A percentile compares a stretch with the other conserved stretches of the same genome.
phyloP scores from a whole-genome alignment of 2,329 filamentous ascomycete genomes.

The Phialemonium atrogriseum region DNA sequence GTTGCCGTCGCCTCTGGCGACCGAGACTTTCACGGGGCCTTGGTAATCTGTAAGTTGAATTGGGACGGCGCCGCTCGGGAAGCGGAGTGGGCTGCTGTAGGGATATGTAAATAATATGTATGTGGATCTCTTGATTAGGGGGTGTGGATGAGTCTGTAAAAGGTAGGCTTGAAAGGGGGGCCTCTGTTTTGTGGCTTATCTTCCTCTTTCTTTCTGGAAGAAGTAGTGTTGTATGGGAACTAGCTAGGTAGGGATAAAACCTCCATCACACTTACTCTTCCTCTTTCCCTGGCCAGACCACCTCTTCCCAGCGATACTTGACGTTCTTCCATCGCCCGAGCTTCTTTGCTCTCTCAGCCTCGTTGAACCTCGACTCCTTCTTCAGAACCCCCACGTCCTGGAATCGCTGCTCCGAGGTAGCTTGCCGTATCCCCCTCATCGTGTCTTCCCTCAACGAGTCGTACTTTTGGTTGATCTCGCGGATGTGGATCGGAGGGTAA shows the following conservation, averaged over 20 bases:
- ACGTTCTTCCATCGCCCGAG: conserved; percentile 3
- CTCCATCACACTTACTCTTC: not conserved
- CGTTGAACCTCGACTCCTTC: conserved; percentile 6
- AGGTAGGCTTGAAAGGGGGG: too few relatives aligned
- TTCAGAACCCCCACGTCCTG: conserved; percentile 34
- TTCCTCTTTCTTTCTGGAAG: too few relatives aligned
- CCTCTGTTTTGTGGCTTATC: too few relatives aligned
- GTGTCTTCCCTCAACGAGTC: conserved; percentile 3
- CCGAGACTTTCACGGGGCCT: not conserved
- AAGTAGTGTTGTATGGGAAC: too few relatives aligned
- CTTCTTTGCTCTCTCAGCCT: conserved; percentile 3
- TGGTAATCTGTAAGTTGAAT: too few relatives aligned
- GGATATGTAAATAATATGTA: too few relatives aligned
- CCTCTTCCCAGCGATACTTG: conserved; percentile 1
- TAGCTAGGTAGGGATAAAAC: too few relatives aligned
- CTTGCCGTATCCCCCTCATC: conserved; percentile 37
- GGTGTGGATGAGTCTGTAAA: too few relatives aligned
- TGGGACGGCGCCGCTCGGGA: too few relatives aligned
- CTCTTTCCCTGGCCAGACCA: conserved; percentile 1
- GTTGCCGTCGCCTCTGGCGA: not conserved
- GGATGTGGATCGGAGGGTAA: conserved; percentile 7
- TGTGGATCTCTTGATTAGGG: too few relatives aligned
- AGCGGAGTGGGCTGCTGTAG: too few relatives aligned
- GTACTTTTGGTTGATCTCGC: conserved; percentile 6
- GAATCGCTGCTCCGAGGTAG: too few relatives aligned